phyloP scores from a whole-genome alignment of 345 rosid genomes.

The Eucalyptus caleyi region DNA sequence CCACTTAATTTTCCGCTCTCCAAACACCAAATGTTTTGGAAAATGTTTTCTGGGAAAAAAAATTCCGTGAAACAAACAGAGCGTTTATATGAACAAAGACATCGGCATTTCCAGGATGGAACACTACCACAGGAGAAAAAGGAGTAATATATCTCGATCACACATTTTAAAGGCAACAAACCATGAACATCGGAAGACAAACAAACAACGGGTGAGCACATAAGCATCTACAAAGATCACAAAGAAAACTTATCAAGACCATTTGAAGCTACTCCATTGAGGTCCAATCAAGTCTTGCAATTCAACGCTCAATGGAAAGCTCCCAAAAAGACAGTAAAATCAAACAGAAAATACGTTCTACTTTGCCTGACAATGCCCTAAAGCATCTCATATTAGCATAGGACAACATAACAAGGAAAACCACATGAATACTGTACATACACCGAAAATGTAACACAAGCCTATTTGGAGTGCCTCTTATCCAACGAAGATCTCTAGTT shows the following conservation, averaged over 20 bases:
- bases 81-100: background rate
- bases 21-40: too few relatives aligned
- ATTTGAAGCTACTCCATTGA: background rate
- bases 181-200: rapidly evolving
- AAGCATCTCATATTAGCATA: background rate
- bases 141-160: background rate
- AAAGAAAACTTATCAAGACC: background rate
- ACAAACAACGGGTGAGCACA: background rate
- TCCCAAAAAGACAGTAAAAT: background rate
- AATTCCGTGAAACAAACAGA: too few relatives aligned
- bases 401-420: background rate
- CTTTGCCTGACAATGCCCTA: background rate
- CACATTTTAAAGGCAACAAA: background rate
- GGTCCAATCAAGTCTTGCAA: background rate
- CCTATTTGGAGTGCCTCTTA: background rate
- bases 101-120: background rate
- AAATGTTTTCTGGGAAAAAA: rapidly evolving
- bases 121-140: background rate
- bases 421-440: background rate
- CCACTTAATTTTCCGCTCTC: too few relatives aligned
- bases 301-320: background rate
- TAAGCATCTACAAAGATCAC: background rate
- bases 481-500: background rate
- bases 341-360: background rate
- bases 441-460: background rate